Conservation (phyloP, 176 grass and related monocot genomes). For the Alloteropsis semialata region DNA sequence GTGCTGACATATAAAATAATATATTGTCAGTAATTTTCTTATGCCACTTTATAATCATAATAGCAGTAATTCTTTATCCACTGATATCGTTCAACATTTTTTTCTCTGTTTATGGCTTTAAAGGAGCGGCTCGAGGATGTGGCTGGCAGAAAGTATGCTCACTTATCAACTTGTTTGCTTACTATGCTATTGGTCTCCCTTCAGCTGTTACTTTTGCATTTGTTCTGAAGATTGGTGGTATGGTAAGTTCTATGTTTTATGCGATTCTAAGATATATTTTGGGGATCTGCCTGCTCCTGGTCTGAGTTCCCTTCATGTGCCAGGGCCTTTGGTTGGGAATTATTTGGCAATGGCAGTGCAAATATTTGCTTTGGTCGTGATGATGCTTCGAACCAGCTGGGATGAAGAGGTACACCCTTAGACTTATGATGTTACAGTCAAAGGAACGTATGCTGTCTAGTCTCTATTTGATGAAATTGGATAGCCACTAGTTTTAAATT, state of each 20-base stretch:
- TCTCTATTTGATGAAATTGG: background rate
- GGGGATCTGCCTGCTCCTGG: background rate
- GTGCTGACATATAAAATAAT: background rate
- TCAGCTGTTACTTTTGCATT: constrained; percentile 77
- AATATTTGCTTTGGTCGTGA: constrained; percentile 51
- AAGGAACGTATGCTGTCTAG: background rate
- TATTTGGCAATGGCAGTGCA: constrained; percentile 82
- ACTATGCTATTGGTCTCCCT: constrained; percentile 76
- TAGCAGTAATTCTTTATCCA: background rate
- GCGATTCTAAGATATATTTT: background rate
- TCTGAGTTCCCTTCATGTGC: background rate
- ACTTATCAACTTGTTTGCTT: constrained; percentile 74
- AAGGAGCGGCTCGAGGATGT: constrained; percentile 87
- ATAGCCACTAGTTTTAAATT: background rate
- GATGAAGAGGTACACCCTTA: constrained; percentile 51
- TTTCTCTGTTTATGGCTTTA: constrained; percentile 8
- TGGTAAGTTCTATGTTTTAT: constrained; percentile 40
- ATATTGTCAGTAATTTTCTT: background rate
- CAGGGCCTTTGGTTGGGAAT: constrained; percentile 93
- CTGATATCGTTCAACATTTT: background rate
- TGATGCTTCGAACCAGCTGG: constrained; percentile 72
- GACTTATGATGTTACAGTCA: background rate
- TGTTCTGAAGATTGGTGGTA: constrained; percentile 69
- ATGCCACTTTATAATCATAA: background rate
- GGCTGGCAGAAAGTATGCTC: constrained; percentile 91